phyloP scores from a whole-genome alignment of 768 basidiomycete species.

The Podaxis mareebaensis region DNA sequence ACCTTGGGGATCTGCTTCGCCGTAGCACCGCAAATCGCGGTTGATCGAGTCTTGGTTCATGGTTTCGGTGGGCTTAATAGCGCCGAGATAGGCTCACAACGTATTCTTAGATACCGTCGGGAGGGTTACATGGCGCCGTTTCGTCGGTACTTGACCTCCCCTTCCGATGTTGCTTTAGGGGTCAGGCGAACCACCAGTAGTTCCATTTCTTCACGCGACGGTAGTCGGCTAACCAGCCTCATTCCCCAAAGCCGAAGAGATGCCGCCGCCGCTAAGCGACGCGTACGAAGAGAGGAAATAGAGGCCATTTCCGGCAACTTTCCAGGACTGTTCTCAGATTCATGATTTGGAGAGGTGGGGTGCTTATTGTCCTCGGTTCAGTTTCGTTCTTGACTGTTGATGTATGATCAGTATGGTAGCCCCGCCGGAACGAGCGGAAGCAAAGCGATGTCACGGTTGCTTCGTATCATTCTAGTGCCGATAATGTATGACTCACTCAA shows the following conservation, averaged over 20 bases:
- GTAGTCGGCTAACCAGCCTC: not conserved
- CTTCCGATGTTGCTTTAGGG: not conserved
- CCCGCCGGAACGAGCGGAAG: not conserved
- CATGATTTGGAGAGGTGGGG: not conserved
- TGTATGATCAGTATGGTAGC: not conserved
- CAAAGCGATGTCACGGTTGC: not conserved
- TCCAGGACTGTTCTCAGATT: not conserved
- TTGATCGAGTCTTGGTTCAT: too few species aligned
- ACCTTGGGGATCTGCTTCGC: too few species aligned
- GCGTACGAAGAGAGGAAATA: not conserved
- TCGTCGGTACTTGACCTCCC: not conserved
- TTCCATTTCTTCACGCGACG: not conserved
- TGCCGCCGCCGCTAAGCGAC: not conserved
- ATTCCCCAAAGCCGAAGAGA: not conserved
- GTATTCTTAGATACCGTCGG: too few species aligned
- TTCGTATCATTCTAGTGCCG: conserved; percentile 6
- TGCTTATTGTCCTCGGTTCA: not conserved
- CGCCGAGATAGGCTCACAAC: too few species aligned
- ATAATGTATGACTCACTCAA: not conserved
- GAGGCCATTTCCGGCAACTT: not conserved
- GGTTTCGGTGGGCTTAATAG: too few species aligned
- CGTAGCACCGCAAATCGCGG: too few species aligned
- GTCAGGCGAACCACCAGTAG: not conserved
- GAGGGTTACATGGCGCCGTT: not conserved
- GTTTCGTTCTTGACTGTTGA: not conserved